Conservation (phyloP, 208 protist species). For the Leishmania aethiopica region DNA sequence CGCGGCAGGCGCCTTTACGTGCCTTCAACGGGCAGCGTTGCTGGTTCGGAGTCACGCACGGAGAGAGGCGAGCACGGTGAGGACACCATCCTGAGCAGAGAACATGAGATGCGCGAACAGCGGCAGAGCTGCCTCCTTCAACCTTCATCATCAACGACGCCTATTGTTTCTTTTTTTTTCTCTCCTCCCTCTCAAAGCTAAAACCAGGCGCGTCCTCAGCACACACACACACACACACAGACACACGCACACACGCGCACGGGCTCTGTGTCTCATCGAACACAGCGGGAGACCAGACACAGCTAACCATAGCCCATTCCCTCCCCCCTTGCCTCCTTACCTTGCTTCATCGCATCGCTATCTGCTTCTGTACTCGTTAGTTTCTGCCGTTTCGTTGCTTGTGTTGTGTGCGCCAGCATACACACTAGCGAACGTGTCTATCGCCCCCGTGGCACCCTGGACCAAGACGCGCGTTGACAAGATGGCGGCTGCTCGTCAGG, state of each 20-base stretch:
- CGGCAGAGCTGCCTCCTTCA: not conserved
- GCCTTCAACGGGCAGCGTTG: not conserved
- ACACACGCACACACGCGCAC: not conserved
- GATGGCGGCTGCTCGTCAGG: slow-evolving; percentile 52
- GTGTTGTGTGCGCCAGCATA: not conserved
- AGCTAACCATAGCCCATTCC: not conserved
- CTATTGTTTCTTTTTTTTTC: slow-evolving; percentile 3
- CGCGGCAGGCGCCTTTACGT: not conserved
- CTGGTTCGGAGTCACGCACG: not conserved
- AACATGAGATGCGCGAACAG: not conserved
- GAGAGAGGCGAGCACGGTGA: not conserved
- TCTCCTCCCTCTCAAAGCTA: not conserved
- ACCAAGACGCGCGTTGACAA: not conserved
- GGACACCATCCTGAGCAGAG: not conserved
- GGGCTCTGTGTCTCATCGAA: not conserved
- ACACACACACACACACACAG: not conserved
- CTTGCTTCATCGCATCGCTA: not conserved
- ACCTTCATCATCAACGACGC: not conserved
- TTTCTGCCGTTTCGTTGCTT: slow-evolving; percentile 4
- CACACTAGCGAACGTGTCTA: not conserved
- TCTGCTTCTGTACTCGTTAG: not conserved
- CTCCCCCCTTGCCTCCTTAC: not conserved
- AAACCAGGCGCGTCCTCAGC: not conserved
- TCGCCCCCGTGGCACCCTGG: not conserved
- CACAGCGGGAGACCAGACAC: not conserved